phyloP scores from a whole-genome alignment of 495 filamentous ascomycete genomes.

The Xylaria cubensis region DNA sequence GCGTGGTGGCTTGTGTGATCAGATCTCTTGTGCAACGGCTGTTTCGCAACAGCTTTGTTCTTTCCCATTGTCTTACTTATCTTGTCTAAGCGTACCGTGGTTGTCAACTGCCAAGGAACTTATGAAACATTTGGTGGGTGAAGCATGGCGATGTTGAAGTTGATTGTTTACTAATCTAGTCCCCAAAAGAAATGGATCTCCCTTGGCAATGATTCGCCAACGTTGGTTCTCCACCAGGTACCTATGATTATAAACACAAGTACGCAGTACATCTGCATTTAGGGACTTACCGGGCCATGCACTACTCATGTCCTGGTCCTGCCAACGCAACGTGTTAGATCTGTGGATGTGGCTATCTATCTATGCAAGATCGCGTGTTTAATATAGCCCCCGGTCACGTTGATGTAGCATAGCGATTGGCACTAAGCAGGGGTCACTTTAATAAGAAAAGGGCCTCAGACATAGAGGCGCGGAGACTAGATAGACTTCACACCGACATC shows the following conservation, averaged over 20 bases:
- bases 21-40: constrained; percentile 10
- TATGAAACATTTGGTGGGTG: neutral
- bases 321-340: neutral
- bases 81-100: neutral
- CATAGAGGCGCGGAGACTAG: neutral
- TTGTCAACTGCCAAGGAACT: neutral
- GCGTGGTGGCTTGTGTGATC: constrained; percentile 6
- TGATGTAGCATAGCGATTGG: neutral
- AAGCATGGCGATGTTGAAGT: neutral
- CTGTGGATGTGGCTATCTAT: no score
- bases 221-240: neutral
- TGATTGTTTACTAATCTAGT: constrained; percentile 1
- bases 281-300: neutral
- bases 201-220: neutral
- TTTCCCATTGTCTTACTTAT: constrained; percentile 16
- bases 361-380: neutral
- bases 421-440: neutral
- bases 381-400: neutral
- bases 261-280: neutral
- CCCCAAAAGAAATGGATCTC: neutral
- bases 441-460: neutral
- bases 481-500: neutral
- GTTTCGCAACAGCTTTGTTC: constrained; percentile 17
- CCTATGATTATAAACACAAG: neutral
- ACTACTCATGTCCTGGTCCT: neutral